phyloP scores from a whole-genome alignment of 768 basidiomycete genomes.

The Boletus rubropictus region DNA sequence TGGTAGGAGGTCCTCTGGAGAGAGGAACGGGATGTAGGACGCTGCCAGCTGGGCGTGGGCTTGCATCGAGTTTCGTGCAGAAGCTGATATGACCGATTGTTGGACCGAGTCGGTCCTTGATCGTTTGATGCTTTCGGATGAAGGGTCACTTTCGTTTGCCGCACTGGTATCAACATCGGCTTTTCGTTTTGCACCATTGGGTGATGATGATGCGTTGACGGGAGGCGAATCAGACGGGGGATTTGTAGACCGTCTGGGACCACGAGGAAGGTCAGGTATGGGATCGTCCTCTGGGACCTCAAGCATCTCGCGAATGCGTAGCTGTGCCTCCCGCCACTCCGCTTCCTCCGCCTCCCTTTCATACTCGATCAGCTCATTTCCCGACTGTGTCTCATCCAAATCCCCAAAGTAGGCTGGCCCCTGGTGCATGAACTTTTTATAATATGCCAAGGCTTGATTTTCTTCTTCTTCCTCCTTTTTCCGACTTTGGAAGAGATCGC shows the following conservation, averaged over 20 bases:
- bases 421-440: constrained; percentile 85
- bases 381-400: constrained; percentile 60
- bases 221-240: constrained; percentile 20
- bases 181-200: constrained; percentile 49
- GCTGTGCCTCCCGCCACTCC: constrained; percentile 63
- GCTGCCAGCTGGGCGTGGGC: constrained; percentile 53
- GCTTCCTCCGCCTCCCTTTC: constrained; percentile 70
- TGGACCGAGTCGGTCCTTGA: constrained; percentile 19
- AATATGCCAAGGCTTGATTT: constrained; percentile 64
- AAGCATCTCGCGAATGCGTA: constrained; percentile 48
- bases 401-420: constrained; percentile 91
- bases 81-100: not conserved
- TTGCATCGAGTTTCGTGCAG: constrained; percentile 15
- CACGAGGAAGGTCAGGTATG: constrained; percentile 46
- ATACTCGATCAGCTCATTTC: constrained; percentile 58
- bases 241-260: constrained; percentile 6
- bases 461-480: constrained; percentile 90
- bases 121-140: constrained; percentile 28
- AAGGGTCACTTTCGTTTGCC: constrained; percentile 27
- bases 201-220: constrained; percentile 12
- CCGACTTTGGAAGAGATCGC: constrained; percentile 85
- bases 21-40: constrained; percentile 69
- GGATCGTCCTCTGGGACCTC: constrained; percentile 47
- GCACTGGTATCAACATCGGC: constrained; percentile 39
- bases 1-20: constrained; percentile 62